These are phyloP conservation scores for Saturnispora serradocipensis DNA, from an alignment of 805 yeast genomes.

Conservation along the genomic window DNA sequence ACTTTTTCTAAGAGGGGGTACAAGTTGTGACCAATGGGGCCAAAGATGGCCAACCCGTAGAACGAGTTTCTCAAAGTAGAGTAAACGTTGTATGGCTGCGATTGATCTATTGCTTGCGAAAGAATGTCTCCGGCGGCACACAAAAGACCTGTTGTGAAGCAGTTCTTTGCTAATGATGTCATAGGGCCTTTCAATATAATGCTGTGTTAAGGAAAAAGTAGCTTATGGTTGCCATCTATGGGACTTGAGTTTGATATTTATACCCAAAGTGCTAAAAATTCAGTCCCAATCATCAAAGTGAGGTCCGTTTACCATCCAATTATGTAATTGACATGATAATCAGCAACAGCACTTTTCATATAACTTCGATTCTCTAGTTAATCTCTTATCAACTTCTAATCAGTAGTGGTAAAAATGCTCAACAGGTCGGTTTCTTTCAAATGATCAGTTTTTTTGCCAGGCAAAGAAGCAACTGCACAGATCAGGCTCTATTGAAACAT, in stretches of 20 bases:
- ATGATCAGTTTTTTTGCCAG: background rate
- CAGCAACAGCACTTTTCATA: background rate
- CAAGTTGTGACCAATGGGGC: constrained; percentile 6
- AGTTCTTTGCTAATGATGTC: background rate
- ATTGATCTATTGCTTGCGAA: constrained; percentile 2
- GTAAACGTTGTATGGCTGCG: background rate
- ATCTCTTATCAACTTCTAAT: background rate
- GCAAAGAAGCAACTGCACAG: background rate
- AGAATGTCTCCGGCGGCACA: constrained; percentile 5
- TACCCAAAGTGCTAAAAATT: no score
- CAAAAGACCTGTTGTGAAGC: constrained; percentile 2
- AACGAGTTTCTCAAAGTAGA: constrained; percentile 1
- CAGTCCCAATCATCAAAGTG: background rate
- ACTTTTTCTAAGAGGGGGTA: background rate
- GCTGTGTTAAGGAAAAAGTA: background rate
- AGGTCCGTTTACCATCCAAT: background rate
- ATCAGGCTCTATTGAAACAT: background rate
- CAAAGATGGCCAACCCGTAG: constrained; percentile 4
- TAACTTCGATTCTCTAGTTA: background rate
- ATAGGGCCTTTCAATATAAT: background rate
- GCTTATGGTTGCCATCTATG: background rate
- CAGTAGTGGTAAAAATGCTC: background rate
- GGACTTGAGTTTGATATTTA: background rate
- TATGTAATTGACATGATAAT: background rate
- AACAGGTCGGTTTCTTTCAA: background rate